Percentiles rank a stretch among this genome's conserved stretches.
Conservation (phyloP, 2,329 filamentous ascomycete species). For the Fusarium odoratissimum region DNA sequence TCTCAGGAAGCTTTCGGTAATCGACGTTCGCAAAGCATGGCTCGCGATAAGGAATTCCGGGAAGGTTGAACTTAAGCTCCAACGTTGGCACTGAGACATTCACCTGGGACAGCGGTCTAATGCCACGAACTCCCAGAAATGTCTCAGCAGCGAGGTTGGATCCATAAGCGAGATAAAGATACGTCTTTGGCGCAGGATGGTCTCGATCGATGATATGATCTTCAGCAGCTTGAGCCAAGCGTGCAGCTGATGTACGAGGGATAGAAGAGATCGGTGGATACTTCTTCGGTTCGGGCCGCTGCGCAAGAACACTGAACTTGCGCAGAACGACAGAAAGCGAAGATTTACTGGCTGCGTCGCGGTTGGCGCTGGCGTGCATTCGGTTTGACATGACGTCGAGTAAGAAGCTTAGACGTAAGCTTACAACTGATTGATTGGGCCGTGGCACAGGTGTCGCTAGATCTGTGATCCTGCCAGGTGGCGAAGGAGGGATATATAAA, state of each 20-base stretch:
- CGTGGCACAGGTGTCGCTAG: neutral
- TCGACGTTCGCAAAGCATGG: slow-evolving; percentile 92
- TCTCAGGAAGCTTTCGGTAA: slow-evolving; percentile 64
- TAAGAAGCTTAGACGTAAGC: slow-evolving; percentile 18
- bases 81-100: slow-evolving; percentile 86
- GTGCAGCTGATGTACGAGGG: slow-evolving; percentile 46
- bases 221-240: slow-evolving; percentile 48
- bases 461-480: neutral
- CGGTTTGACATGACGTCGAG: slow-evolving; percentile 29
- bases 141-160: slow-evolving; percentile 87
- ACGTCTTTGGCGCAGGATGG: slow-evolving; percentile 55
- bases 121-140: slow-evolving; percentile 81
- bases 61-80: slow-evolving; percentile 83
- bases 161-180: slow-evolving; percentile 89
- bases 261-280: slow-evolving; percentile 50
- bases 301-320: slow-evolving; percentile 40
- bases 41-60: slow-evolving; percentile 86
- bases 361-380: neutral
- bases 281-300: slow-evolving; percentile 33
- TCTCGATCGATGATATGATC: slow-evolving; percentile 40
- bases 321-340: slow-evolving; percentile 36
- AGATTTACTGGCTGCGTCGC: slow-evolving; percentile 13
- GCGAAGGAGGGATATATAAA: neutral
- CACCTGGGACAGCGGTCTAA: slow-evolving; percentile 82
- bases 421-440: slow-evolving; percentile 10